Base-by-base conservation (phyloP, 139 green algal genomes). In the Edaphochlamys debaryana region DNA sequence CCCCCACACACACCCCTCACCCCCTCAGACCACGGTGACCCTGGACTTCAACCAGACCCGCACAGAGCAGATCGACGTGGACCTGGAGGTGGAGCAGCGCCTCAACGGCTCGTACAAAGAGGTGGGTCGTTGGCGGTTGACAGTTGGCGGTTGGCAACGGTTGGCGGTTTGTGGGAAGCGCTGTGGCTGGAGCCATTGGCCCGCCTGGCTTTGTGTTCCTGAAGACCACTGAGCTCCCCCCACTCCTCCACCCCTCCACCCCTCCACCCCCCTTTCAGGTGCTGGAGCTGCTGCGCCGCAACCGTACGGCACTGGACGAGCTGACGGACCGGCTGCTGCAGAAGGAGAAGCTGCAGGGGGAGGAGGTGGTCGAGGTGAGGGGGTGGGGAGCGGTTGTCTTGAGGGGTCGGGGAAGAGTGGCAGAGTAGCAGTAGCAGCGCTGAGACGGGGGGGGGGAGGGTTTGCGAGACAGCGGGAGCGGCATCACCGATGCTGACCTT, bases 51-150 rank as follows among this genome's bases (percentile, higher is more conserved):
- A 91, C 78, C 87, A 89, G 73, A 93, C 70, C 5, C 84, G 79
- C 34, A 81, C 60, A 37, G 90, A 93, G 88, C 86, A 81, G 73
- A 45, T 92, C 0, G 87, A 88, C 62, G 77, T 85, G 38, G 90
- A 94, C 74, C 69, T 90, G 64, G 89, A 94, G 69, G 93, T 96
- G 92, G 88, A 95, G 70, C 38, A 27, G 17, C 67, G 90, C 84
- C 87, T 97, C 32, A 92, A 92, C 38, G 74, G 71, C n/a, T 79
- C 82, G 5, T 96, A 96, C 69, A 67, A 36, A 0, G 29, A 89
- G 29, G 87, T 87, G 66, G 22, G 81, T 38, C 36, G 11, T 34
- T 27, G 41, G 68, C 4, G 25, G 25, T 38, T 6, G 25, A 3
- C 8, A n/a, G 20, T 6, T n/a, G 62, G 22, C 29, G 58, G 38